Base-by-base conservation (phyloP, 129 eudicot genomes). In the Ambrosia trifida region DNA sequence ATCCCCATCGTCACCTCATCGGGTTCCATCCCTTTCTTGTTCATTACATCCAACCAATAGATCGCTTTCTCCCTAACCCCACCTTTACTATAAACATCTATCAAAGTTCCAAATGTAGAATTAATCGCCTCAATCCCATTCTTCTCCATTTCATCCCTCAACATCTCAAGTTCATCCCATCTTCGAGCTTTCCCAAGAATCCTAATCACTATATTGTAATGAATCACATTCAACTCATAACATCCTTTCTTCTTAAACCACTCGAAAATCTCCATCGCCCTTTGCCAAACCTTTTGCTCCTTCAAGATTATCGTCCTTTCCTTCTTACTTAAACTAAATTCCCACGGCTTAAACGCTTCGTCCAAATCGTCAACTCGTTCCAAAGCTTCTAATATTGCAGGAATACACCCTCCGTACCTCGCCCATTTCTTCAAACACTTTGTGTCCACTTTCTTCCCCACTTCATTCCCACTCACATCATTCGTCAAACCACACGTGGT, bases 61-160 rank as follows among this genome's bases (percentile, higher is more conserved):
- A 81, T 51, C 2, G 96, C 96, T 66, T 82, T 79, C 40, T 87
- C 87, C 70, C 83, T 84, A 17, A 60, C 62, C 3, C 96, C 95
- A 14, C 96, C 96, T 81, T 94, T 94, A 78, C 93, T 80, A 63
- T 87, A 94, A 63, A 94, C 98, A 83, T 94, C 98, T 51, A 89
- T 89, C 57, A 94, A 75, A 72, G 96, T 94, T 66, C 98, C 98
- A 78, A 81, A 94, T 0, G 98, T 89, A 0, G 96, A 87, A 79
- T 84, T 89, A 2, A 87, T 77, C 3, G 90, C 75, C 2, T 68
- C 46, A 31, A 94, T 85, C 51, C 76, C 69, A 20, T 51, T 84
- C 71, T 36, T 71, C 79, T 66, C 77, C 96, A 94, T 89, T 71
- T 94, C 98, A 20, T 72, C 79, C 74, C 76, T 81, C 82, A 94